Base-by-base conservation (phyloP, 2,329 filamentous ascomycete genomes). In the Thermothelomyces thermophilus region DNA sequence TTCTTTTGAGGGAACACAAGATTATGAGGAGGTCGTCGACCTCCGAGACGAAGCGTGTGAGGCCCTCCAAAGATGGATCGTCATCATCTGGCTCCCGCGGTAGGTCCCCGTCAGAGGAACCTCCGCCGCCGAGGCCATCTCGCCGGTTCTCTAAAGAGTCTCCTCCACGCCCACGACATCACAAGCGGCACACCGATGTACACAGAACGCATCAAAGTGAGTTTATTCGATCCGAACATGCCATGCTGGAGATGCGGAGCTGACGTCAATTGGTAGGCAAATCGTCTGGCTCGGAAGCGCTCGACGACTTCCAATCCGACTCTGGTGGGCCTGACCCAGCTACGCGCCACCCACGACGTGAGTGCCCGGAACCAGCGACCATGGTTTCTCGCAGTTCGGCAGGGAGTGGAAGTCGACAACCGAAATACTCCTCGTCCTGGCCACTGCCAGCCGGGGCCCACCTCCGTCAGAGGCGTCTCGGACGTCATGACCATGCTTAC, bases 1-100 rank as follows among this genome's bases (percentile, higher is more conserved):
- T 60, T 20, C 44, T 56, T 31, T 31, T 59, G 48, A 58, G 50
- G 41, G 56, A 61, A 41, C 56, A 61, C 58, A 58, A 45, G 45
- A 34, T 57, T 41, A 45, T 49, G 11, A 52, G 58, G 14, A 48
- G 57, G 16, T 44, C 46, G 13, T 60, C 58, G 2, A 43, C 54
- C n/a, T 49, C 55, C 3, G 55, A 58, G 13, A 24, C 55, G 31
- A 57, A 54, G 34, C 52, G 45, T 37, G 34, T 40, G 13, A 26
- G 46, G 8, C 41, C 51, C 11, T 34, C 30, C 2, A 49, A 52
- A 28, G 41, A 52, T 16, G 30, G 39, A 2, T 53, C 53, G 14
- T 26, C 20, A 30, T 37, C 50, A 5, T 49, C 50, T 26, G 41
- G 30, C 22, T 51, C 56, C 10, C 31, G 53, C 30, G 56, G 52